Percentiles rank a stretch among this genome's conserved stretches.
phyloP scores from a whole-genome alignment of 495 filamentous ascomycete genomes.

The Symbiotaphrina buchneri region DNA sequence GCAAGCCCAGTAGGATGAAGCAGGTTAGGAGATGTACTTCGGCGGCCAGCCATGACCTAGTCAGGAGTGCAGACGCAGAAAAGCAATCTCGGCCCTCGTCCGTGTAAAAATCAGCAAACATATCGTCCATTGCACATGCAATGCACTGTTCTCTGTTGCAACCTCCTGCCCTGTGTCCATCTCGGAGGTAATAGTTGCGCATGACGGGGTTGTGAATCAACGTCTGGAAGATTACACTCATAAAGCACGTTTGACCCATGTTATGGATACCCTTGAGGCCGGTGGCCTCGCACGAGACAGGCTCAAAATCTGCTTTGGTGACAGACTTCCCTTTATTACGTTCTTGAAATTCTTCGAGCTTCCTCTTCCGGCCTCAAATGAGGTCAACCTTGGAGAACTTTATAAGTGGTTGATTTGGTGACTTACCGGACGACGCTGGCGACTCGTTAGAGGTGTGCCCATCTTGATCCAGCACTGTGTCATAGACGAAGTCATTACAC shows the following conservation, averaged over 20 bases:
- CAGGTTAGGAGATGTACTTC: conserved; percentile 20
- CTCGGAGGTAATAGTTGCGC: conserved; percentile 64
- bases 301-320: conserved; percentile 33
- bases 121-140: conserved; percentile 73
- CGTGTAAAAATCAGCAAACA: conserved; percentile 76
- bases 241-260: conserved; percentile 83
- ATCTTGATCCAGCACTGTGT: conserved; percentile 44
- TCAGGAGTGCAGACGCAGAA: conserved; percentile 59
- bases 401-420: not conserved
- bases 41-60: conserved; percentile 53
- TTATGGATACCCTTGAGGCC: conserved; percentile 80
- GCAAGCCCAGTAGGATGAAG: not conserved
- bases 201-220: conserved; percentile 77
- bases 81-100: conserved; percentile 63
- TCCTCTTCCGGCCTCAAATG: conserved; percentile 24
- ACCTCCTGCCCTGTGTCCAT: conserved; percentile 51
- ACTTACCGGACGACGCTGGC: not conserved
- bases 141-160: conserved; percentile 51
- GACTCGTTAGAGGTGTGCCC: conserved; percentile 10
- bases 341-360: conserved; percentile 31
- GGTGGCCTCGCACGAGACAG: conserved; percentile 42
- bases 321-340: conserved; percentile 32
- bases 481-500: conserved; percentile 73
- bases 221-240: conserved; percentile 74
- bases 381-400: too few species aligned